These are phyloP conservation scores for Leccinum disarticulatum DNA, from an alignment of 768 basidiomycete species.

Conservation along the genomic window DNA sequence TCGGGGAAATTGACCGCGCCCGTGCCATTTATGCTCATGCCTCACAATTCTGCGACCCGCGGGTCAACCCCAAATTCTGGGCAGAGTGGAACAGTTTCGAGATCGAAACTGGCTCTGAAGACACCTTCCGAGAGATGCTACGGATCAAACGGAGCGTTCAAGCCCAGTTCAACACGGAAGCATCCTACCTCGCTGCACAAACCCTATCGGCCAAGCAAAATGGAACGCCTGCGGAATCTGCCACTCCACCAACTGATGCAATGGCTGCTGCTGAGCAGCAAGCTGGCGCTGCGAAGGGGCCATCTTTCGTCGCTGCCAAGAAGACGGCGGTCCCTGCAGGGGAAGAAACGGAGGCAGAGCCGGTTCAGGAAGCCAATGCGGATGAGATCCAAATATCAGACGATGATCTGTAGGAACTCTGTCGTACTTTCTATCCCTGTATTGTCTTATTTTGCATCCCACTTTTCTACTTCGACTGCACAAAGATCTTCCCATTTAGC, in stretches of 20 bases:
- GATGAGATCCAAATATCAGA: constrained; percentile 91
- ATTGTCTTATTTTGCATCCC: constrained; percentile 42
- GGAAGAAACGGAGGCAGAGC: constrained; percentile 39
- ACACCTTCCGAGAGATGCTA: constrained; percentile 94
- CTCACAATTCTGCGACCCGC: constrained; percentile 97
- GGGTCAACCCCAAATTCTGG: constrained; percentile 92
- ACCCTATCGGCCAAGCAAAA: constrained; percentile 70
- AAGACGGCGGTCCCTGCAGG: constrained; percentile 44
- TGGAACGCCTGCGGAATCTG: constrained; percentile 45
- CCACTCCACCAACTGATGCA: constrained; percentile 56
- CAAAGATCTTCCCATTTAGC: constrained; percentile 78
- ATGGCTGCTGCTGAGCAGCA: constrained; percentile 86
- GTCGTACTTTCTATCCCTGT: constrained; percentile 17
- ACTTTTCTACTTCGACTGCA: constrained; percentile 71
- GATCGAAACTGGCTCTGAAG: constrained; percentile 97
- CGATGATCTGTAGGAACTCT: constrained; percentile 54
- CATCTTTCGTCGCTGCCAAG: constrained; percentile 78
- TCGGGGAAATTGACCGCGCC: constrained; percentile 98
- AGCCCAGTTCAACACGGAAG: constrained; percentile 98
- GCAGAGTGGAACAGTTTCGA: constrained; percentile 96
- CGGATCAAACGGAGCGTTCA: constrained; percentile 98
- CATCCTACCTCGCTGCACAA: constrained; percentile 89
- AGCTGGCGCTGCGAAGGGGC: constrained; percentile 53
- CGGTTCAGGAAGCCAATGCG: constrained; percentile 46
- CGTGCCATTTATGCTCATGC: constrained; percentile 97